These are phyloP conservation scores for Rutstroemia sp. DNA, from an alignment of 2,329 filamentous ascomycete genomes.

Conservation along the genomic window DNA sequence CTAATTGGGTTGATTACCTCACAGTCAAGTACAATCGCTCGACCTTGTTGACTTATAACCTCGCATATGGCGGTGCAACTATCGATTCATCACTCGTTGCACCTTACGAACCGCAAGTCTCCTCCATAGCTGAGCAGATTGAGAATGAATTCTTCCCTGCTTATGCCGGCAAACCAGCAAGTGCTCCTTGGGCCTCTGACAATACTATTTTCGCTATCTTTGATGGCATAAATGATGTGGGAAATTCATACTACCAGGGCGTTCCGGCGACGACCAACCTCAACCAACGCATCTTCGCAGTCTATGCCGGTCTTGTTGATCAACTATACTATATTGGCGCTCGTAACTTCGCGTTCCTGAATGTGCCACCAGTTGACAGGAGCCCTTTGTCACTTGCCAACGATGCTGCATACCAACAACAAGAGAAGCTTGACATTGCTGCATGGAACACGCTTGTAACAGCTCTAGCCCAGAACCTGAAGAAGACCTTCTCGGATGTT, in stretches of 20 bases:
- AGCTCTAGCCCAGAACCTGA: constrained; percentile 32
- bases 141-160: constrained; percentile 35
- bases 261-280: constrained; percentile 28
- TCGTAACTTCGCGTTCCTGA: constrained; percentile 52
- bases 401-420: constrained; percentile 28
- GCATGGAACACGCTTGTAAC: constrained; percentile 44
- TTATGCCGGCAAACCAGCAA: constrained; percentile 29
- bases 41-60: constrained; percentile 41
- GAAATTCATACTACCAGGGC: constrained; percentile 38
- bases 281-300: constrained; percentile 35
- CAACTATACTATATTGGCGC: constrained; percentile 45
- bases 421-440: constrained; percentile 38
- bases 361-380: constrained; percentile 50
- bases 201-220: constrained; percentile 30
- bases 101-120: constrained; percentile 31
- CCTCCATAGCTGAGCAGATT: constrained; percentile 33
- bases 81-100: constrained; percentile 33
- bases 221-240: constrained; percentile 51
- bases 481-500: constrained; percentile 32
- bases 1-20: constrained; percentile 48
- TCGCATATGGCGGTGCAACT: constrained; percentile 40
- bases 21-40: constrained; percentile 38
- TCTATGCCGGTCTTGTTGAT: constrained; percentile 36
- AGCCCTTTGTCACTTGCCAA: constrained; percentile 41
- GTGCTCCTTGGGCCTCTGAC: constrained; percentile 17